A percentile compares a stretch with the other conserved stretches of the same genome.
Evolutionary conservation across 345 rosid species (phyloP).

Genomic region (Bretschneidera sinensis): DNA sequence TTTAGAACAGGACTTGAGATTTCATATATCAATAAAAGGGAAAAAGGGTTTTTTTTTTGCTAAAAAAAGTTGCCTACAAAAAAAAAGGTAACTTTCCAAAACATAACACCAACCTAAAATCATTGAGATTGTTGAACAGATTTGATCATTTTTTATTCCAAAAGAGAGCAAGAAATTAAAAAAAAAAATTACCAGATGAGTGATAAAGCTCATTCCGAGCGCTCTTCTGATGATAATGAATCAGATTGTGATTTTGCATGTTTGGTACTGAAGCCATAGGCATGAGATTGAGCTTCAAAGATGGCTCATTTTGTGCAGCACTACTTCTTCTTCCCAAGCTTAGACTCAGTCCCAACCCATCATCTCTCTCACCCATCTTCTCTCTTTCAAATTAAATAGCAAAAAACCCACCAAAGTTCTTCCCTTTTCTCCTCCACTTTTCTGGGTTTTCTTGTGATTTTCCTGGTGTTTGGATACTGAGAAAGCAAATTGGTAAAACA

Average conservation of each 20-base stretch:
- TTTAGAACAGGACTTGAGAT: not conserved
- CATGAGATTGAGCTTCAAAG: constrained; percentile 40
- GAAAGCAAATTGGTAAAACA: constrained; percentile 24
- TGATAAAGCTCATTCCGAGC: constrained; percentile 49
- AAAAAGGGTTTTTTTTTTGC: too few species aligned
- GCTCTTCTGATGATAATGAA: constrained; percentile 24
- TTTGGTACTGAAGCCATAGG: constrained; percentile 32
- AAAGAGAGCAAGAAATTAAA: not conserved
- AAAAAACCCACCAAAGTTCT: constrained; percentile 7
- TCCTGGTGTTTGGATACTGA: constrained; percentile 17
- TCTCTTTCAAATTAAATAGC: not conserved
- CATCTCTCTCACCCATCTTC: constrained; percentile 54
- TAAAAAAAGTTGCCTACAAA: not conserved
- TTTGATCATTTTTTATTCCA: not conserved
- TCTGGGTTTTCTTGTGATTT: constrained; percentile 21
- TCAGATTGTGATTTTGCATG: constrained; percentile 21
- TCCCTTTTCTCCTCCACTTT: not conserved
- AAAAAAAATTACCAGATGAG: constrained; percentile 40
- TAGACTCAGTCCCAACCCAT: constrained; percentile 50
- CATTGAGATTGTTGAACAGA: too few species aligned
- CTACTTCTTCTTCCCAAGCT: constrained; percentile 40
- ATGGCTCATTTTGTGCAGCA: constrained; percentile 25
- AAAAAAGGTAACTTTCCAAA: not conserved
- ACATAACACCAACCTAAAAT: not conserved
- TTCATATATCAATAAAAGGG: not conserved